Percentiles rank a stretch among this genome's conserved stretches.
phyloP scores from a whole-genome alignment of 2,329 filamentous ascomycete genomes.

The Hypoxylon sp. region DNA sequence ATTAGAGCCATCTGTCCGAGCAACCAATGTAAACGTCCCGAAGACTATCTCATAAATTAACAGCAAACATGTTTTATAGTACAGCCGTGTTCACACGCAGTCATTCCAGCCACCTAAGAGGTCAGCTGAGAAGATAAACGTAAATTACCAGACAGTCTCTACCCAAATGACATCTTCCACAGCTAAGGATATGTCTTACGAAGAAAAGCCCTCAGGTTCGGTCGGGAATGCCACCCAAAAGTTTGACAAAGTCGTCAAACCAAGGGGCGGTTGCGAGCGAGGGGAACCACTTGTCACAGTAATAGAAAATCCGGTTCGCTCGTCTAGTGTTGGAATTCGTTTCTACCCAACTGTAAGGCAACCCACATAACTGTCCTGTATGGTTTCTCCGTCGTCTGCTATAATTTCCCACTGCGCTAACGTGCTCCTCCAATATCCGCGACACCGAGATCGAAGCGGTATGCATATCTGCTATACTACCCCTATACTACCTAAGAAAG shows the following conservation, averaged over 20 bases:
- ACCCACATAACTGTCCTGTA: conserved; percentile 33
- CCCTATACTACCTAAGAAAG: conserved; percentile 22
- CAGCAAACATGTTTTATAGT: conserved; percentile 36
- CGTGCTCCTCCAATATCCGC: conserved; percentile 23
- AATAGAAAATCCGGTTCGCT: conserved; percentile 39
- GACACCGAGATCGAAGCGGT: conserved; percentile 22
- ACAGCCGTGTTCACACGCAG: conserved; percentile 35
- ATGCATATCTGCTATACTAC: not conserved
- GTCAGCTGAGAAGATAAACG: conserved; percentile 34
- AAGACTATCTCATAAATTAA: conserved; percentile 45
- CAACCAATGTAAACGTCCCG: conserved; percentile 37
- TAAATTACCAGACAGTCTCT: conserved; percentile 39
- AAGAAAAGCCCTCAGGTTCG: conserved; percentile 29
- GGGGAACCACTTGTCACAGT: conserved; percentile 40
- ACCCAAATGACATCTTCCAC: conserved; percentile 36
- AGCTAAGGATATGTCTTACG: conserved; percentile 33
- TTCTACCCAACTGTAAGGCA: conserved; percentile 35
- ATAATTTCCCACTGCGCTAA: conserved; percentile 17
- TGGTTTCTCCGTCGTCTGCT: conserved; percentile 12
- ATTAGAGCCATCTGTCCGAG: conserved; percentile 21
- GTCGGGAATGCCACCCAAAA: conserved; percentile 25
- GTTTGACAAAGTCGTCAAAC: conserved; percentile 32
- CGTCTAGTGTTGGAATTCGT: conserved; percentile 30
- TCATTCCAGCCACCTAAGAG: conserved; percentile 24
- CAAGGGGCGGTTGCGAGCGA: conserved; percentile 25